These are phyloP conservation scores for Starmerella riodocensis DNA, from an alignment of 805 yeast species.

Conservation along the genomic window DNA sequence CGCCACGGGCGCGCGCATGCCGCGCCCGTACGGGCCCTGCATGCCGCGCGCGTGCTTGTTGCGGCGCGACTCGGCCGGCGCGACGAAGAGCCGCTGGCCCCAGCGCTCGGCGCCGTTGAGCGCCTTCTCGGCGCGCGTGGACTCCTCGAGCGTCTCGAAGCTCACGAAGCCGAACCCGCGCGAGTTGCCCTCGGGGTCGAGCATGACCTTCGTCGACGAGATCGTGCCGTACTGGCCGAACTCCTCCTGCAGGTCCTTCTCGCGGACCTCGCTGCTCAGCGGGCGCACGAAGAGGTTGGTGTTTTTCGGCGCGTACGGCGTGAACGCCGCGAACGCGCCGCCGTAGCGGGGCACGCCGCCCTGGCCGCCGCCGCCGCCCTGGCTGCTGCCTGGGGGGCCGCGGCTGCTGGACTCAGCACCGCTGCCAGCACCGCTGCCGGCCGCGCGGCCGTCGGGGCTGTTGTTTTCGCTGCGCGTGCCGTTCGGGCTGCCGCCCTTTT, in stretches of 20 bases:
- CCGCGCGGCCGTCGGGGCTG: no score
- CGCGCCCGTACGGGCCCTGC: neutral
- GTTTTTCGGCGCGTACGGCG: neutral
- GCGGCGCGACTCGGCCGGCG: slow-evolving; percentile 52
- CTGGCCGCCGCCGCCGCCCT: neutral
- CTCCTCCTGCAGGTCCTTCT: slow-evolving; percentile 36
- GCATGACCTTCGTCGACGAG: slow-evolving; percentile 43
- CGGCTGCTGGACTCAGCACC: no score
- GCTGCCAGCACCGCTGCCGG: no score
- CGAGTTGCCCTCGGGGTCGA: slow-evolving; percentile 38
- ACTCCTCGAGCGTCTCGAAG: slow-evolving; percentile 51
- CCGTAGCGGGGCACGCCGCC: neutral
- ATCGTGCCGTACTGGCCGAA: slow-evolving; percentile 40
- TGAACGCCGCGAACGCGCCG: no score
- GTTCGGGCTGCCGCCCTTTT: no score
- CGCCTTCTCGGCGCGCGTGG: slow-evolving; percentile 53
- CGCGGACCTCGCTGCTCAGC: slow-evolving; percentile 42
- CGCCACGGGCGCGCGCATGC: neutral
- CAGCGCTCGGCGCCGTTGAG: slow-evolving; percentile 42
- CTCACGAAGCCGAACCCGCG: slow-evolving; percentile 77
- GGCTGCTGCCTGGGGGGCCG: no score
- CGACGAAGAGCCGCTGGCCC: slow-evolving; percentile 47
- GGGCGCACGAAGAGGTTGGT: slow-evolving; percentile 59
- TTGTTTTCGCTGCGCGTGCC: no score
- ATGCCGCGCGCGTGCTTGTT: neutral